These are phyloP conservation scores for Berberis vulgaris DNA, from an alignment of 164 flowering plant genomes.

Conservation along the genomic window DNA sequence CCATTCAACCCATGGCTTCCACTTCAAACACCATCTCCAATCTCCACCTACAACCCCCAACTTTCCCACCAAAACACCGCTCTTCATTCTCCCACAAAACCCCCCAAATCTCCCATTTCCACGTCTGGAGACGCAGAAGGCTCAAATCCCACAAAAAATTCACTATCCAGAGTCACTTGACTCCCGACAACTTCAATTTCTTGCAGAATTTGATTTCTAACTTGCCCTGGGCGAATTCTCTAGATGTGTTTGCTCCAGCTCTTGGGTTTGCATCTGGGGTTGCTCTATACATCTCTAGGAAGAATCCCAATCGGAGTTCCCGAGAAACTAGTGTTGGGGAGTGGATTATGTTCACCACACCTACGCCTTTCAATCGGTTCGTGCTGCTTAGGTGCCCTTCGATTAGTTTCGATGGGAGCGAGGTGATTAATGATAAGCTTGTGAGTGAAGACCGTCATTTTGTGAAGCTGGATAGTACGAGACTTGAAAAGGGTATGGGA, in stretches of 20 bases:
- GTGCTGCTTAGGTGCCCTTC: conserved; percentile 83
- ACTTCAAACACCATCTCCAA: neutral
- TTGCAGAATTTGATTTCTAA: conserved; percentile 26
- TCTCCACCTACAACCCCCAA: conserved; percentile 1
- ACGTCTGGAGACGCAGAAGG: conserved; percentile 25
- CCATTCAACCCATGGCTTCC: neutral
- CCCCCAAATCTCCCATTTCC: conserved; percentile 10
- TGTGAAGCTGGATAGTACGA: conserved; percentile 50
- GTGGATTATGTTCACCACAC: conserved; percentile 69
- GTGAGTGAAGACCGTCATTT: conserved; percentile 62
- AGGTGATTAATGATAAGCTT: conserved; percentile 45
- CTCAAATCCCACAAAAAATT: conserved; percentile 10
- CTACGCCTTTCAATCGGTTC: conserved; percentile 89
- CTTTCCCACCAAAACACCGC: neutral
- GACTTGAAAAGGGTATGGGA: conserved; percentile 17
- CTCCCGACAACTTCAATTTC: conserved; percentile 2
- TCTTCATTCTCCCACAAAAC: neutral
- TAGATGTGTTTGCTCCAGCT: conserved; percentile 41
- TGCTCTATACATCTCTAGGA: conserved; percentile 26
- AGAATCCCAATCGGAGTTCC: neutral
- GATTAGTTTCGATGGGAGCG: conserved; percentile 38
- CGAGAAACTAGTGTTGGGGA: conserved; percentile 34
- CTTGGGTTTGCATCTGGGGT: conserved; percentile 49
- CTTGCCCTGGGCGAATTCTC: conserved; percentile 27
- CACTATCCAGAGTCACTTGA: too few species aligned